Evolutionary conservation across 1,139 yeast genomes (phyloP).

Genomic region (Debaryomyces sp.): DNA sequence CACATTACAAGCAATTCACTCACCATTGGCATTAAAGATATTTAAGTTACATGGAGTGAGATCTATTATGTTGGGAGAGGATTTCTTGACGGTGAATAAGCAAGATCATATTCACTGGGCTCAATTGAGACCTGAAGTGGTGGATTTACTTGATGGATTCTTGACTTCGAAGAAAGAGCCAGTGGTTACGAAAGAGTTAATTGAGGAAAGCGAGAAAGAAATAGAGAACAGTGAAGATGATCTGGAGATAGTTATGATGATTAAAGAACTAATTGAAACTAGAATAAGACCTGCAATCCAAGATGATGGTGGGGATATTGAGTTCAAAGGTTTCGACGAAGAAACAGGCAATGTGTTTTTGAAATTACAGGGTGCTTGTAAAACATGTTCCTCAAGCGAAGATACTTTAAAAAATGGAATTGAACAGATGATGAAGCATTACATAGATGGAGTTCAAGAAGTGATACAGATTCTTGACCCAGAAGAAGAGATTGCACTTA

Average conservation of each 20-base stretch:
- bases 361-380: constrained; percentile 81
- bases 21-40: constrained; percentile 80
- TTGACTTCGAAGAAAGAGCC: constrained; percentile 44
- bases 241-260: constrained; percentile 56
- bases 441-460: constrained; percentile 78
- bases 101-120: constrained; percentile 53
- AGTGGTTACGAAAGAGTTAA: constrained; percentile 52
- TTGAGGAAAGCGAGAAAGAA: constrained; percentile 41
- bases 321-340: constrained; percentile 69
- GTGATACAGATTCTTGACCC: constrained; percentile 66
- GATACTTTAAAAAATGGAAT: constrained; percentile 82
- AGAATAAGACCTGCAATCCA: constrained; percentile 67
- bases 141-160: constrained; percentile 41
- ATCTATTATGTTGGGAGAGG: constrained; percentile 84
- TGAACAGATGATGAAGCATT: constrained; percentile 82
- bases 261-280: constrained; percentile 61
- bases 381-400: constrained; percentile 74
- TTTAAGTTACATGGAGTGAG: constrained; percentile 85
- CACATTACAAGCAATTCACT: constrained; percentile 69
- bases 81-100: constrained; percentile 50
- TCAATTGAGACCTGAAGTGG: constrained; percentile 46
- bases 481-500: constrained; percentile 55
- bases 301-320: constrained; percentile 86
- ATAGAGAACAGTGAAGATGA: constrained; percentile 39
- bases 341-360: constrained; percentile 71